These are phyloP conservation scores for Vitis labrusca DNA, from an alignment of 164 flowering plant genomes.

Conservation along the genomic window DNA sequence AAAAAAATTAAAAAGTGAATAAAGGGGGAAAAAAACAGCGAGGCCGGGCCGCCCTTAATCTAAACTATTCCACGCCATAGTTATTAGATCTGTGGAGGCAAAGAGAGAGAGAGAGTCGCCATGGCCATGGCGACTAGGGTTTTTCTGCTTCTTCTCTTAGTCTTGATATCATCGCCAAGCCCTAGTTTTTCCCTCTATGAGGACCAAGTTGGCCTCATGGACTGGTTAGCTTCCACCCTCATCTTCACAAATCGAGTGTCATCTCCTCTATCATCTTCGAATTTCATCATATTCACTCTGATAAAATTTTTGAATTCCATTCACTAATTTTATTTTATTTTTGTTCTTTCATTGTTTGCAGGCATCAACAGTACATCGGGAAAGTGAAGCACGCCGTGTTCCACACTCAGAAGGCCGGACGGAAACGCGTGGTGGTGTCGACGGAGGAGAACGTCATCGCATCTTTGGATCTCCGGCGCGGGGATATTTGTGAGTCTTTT, in stretches of 20 bases:
- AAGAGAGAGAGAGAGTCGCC: conserved; percentile 23
- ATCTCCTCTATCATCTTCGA: too few relatives aligned
- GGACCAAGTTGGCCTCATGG: conserved; percentile 94
- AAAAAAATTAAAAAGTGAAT: too few relatives aligned
- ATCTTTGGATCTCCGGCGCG: conserved; percentile 91
- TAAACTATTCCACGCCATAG: too few relatives aligned
- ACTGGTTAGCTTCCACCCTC: conserved; percentile 21
- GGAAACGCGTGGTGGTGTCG: conserved; percentile 91
- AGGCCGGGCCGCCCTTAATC: too few relatives aligned
- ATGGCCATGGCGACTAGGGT: conserved; percentile 61
- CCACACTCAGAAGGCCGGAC: conserved; percentile 84
- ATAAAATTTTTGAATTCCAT: too few relatives aligned
- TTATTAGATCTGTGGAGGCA: background rate
- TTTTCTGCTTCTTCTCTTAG: conserved; percentile 28
- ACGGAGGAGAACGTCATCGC: conserved; percentile 96
- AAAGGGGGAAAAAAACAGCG: too few relatives aligned
- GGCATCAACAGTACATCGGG: conserved; percentile 93
- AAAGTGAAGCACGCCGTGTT: conserved; percentile 92
- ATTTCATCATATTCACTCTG: too few relatives aligned
- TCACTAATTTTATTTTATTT: too few relatives aligned
- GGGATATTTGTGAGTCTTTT: conserved; percentile 48
- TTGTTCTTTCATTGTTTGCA: too few relatives aligned
- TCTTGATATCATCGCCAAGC: conserved; percentile 27
- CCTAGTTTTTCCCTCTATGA: conserved; percentile 57
- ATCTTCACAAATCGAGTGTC: too few relatives aligned